Conservation (phyloP, 805 yeast species). For the Brettanomyces sp. region DNA sequence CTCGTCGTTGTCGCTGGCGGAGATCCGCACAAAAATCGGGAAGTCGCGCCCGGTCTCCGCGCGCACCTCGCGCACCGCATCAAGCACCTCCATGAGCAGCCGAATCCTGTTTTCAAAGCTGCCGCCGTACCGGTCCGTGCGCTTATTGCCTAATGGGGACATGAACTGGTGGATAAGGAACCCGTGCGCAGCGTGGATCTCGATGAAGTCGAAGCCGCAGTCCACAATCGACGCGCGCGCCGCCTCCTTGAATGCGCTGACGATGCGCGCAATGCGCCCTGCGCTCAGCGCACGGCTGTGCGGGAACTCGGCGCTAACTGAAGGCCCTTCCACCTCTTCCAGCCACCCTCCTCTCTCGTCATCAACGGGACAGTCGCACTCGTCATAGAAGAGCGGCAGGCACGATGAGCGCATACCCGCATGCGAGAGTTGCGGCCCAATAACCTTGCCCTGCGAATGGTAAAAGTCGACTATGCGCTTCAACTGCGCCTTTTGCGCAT, state of each 20-base stretch:
- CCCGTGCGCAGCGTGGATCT: constrained; percentile 33
- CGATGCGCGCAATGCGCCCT: not conserved
- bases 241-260: constrained; percentile 1
- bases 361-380: constrained; percentile 23
- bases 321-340: constrained; percentile 35
- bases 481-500: constrained; percentile 35
- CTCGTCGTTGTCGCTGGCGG: constrained; percentile 34
- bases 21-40: constrained; percentile 40
- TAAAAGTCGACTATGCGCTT: constrained; percentile 34
- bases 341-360: constrained; percentile 33
- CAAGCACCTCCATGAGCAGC: constrained; percentile 26
- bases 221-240: not conserved
- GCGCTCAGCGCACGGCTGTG: constrained; percentile 2
- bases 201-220: constrained; percentile 31
- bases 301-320: constrained; percentile 17
- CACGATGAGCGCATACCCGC: constrained; percentile 39
- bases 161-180: constrained; percentile 30
- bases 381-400: constrained; percentile 8
- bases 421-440: constrained; percentile 48
- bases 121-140: constrained; percentile 50
- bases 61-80: constrained; percentile 23
- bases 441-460: constrained; percentile 33
- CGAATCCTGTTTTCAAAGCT: constrained; percentile 31
- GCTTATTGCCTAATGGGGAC: constrained; percentile 24
- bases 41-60: constrained; percentile 13